Evolutionary conservation across 495 filamentous ascomycete species (phyloP), one percentile per base, ranked within the genome.

Genomic region (Chaetomium fimeti): DNA sequence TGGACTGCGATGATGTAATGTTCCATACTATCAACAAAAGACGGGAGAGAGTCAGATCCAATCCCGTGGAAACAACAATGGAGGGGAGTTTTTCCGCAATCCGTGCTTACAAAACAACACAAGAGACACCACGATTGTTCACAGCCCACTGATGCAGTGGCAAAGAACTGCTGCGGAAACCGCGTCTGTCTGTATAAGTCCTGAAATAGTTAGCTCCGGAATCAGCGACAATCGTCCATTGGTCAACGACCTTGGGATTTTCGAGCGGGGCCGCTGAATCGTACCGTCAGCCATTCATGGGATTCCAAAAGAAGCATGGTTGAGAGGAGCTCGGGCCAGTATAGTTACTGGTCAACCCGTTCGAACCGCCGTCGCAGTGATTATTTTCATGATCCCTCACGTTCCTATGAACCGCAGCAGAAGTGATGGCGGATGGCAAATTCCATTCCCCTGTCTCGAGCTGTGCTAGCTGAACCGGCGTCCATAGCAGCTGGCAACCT

Each of bases 241-340:
- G 64, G 68, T 25, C 24, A 29, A n/a, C 15, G 12, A 36, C 5
- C 12, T 32, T 47, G 36, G 54, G 51, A 58, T 16, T 18, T 38
- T 25, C 22, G 32, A 56, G 65, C 61, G 71, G 70, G 58, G 68
- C 66, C 63, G 71, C 71, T 74, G 71, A 72, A 67, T 22, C 42
- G 53, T 36, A 57, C 32, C n/a, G 18, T 12, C 27, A 49, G 40
- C 61, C 61, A 63, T 1, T 63, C 52, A 63, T 25, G 20, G 2
- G 3, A n/a, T 18, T 24, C 22, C 18, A 7, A 18, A 47, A 47
- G 57, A 57, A 15, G 65, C 63, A 62, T 36, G 64, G 64, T n/a
- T 16, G 12, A 7, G 9, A 32, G 47, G 48, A 61, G 58, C 67
- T 64, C 29, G 54, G 63, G 51, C 25, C 43, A 59, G 28, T 27